phyloP scores from a whole-genome alignment of 202 grass and related monocot species.

The Tripidium arundinaceum region DNA sequence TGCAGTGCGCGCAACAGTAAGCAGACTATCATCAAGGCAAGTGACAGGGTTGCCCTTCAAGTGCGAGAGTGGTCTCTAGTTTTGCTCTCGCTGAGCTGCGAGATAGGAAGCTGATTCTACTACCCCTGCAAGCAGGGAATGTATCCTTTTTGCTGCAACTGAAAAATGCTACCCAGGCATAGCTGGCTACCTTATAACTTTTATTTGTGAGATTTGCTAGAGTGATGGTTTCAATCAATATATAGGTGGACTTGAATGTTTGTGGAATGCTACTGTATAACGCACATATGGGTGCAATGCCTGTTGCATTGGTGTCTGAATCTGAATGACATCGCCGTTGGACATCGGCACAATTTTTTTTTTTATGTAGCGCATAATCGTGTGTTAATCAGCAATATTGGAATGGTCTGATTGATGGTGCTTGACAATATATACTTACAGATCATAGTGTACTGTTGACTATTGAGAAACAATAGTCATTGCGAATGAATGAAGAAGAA shows the following conservation, averaged over 20 bases:
- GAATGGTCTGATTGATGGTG: background rate
- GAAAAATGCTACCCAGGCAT: background rate
- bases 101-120: background rate
- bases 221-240: background rate
- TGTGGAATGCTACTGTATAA: background rate
- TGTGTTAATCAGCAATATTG: background rate
- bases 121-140: background rate
- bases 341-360: no score
- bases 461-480: background rate
- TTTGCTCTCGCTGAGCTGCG: background rate
- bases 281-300: background rate
- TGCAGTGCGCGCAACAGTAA: slow-evolving; percentile 93
- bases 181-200: background rate
- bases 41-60: background rate
- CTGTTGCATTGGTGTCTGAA: no score
- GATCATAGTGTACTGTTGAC: background rate
- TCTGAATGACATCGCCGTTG: no score
- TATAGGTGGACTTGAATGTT: background rate
- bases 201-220: background rate
- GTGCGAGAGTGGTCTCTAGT: background rate
- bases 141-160: background rate
- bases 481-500: background rate
- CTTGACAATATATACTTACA: no score
- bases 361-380: no score
- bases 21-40: background rate